Conservation (phyloP, 2,329 filamentous ascomycete genomes). For the Neopestalotiopsis sp. region DNA sequence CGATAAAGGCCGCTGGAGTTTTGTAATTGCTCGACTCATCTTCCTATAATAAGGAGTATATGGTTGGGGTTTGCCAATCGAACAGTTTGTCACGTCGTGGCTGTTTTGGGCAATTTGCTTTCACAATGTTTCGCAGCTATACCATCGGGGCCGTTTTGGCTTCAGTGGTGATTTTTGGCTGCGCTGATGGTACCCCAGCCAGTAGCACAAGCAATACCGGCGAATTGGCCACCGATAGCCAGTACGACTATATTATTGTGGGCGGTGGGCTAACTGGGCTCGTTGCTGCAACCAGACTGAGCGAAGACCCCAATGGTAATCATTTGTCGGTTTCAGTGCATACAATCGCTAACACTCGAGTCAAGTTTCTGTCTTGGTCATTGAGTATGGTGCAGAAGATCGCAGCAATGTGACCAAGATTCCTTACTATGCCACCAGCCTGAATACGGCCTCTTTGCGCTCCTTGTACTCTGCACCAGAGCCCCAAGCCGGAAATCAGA, state of each 20-base stretch:
- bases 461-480: constrained; percentile 13
- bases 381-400: constrained; percentile 16
- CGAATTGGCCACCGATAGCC: not conserved
- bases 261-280: constrained; percentile 22
- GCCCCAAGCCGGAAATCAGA: constrained; percentile 1
- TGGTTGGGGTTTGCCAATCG: too few species aligned
- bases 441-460: constrained; percentile 6
- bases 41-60: too few species aligned
- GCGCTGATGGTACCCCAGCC: not conserved
- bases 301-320: constrained; percentile 18
- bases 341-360: not conserved
- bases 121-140: too few species aligned
- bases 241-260: constrained; percentile 21
- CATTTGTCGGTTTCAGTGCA: not conserved
- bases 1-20: too few species aligned
- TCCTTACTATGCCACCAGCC: constrained; percentile 14
- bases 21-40: too few species aligned
- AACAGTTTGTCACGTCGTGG: too few species aligned
- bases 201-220: not conserved
- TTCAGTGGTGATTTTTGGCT: not conserved
- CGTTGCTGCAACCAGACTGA: constrained; percentile 21
- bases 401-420: constrained; percentile 13
- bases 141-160: not conserved
- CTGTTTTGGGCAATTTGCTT: too few species aligned
- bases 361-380: constrained; percentile 15